These are phyloP conservation scores for Yamadazyma phyllophila DNA, from an alignment of 805 yeast genomes.

Conservation along the genomic window DNA sequence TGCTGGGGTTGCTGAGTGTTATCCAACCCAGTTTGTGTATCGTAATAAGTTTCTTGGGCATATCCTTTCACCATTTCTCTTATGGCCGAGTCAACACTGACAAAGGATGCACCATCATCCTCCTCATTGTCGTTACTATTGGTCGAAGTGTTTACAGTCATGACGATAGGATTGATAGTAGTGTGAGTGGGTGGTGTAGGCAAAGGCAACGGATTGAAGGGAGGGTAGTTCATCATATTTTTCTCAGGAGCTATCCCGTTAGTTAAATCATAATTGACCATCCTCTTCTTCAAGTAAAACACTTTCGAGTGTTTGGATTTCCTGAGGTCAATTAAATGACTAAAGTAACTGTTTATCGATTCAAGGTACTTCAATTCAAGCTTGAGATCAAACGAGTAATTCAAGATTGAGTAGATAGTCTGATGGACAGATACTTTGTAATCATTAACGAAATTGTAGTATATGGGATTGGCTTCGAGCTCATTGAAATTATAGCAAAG, in stretches of 20 bases:
- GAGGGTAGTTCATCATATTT: slow-evolving; percentile 26
- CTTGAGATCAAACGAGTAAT: neutral
- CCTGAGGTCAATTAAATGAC: slow-evolving; percentile 11
- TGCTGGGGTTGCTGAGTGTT: too few relatives aligned
- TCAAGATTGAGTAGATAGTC: slow-evolving; percentile 3
- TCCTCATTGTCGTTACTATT: slow-evolving; percentile 5
- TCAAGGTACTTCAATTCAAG: slow-evolving; percentile 14
- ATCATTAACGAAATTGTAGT: slow-evolving; percentile 14
- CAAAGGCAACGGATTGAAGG: slow-evolving; percentile 21
- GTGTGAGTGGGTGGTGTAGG: slow-evolving; percentile 16
- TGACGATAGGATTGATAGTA: slow-evolving; percentile 5
- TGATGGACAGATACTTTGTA: slow-evolving; percentile 4
- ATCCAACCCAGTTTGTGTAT: neutral
- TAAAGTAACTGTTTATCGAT: slow-evolving; percentile 14
- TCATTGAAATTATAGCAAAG: slow-evolving; percentile 5
- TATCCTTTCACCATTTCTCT: slow-evolving; percentile 9
- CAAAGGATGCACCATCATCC: slow-evolving; percentile 10
- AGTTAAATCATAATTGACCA: slow-evolving; percentile 11
- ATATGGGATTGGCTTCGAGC: slow-evolving; percentile 11
- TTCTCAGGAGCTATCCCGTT: slow-evolving; percentile 20
- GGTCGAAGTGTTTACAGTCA: slow-evolving; percentile 5
- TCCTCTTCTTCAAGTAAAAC: slow-evolving; percentile 14
- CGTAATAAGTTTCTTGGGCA: slow-evolving; percentile 10
- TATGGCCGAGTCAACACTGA: slow-evolving; percentile 11
- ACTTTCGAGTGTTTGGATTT: slow-evolving; percentile 14